Conservation (phyloP, 2,329 filamentous ascomycete genomes). For the Rosellinia necatrix region DNA sequence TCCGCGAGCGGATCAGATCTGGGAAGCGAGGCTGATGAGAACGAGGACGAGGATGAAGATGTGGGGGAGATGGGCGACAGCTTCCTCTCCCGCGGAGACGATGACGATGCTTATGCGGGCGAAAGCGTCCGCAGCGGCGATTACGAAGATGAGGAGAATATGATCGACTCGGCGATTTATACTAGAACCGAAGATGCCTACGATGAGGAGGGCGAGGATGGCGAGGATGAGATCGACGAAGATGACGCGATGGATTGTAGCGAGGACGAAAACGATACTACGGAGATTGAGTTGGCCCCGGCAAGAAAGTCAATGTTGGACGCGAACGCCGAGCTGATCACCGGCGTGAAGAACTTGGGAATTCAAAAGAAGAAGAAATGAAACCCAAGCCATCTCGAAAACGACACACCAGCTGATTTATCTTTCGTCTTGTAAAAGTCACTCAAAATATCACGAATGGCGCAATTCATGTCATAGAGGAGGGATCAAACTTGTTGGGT, state of each 20-base stretch:
- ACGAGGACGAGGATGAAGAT: slow-evolving; percentile 51
- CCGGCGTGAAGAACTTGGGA: slow-evolving; percentile 60
- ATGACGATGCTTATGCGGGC: slow-evolving; percentile 45
- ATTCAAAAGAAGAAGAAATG: slow-evolving; percentile 48
- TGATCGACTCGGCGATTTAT: slow-evolving; percentile 48
- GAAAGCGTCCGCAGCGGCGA: slow-evolving; percentile 51
- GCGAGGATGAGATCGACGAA: slow-evolving; percentile 34
- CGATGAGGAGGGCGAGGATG: slow-evolving; percentile 42
- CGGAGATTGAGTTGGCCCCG: slow-evolving; percentile 19
- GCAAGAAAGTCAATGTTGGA: slow-evolving; percentile 47
- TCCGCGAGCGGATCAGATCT: slow-evolving; percentile 69
- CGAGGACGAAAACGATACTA: slow-evolving; percentile 35
- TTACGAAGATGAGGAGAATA: slow-evolving; percentile 49
- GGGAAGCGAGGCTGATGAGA: slow-evolving; percentile 48
- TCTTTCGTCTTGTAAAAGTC: not conserved
- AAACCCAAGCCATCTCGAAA: not conserved
- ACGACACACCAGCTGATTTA: not conserved
- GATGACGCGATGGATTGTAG: slow-evolving; percentile 32
- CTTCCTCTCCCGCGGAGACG: slow-evolving; percentile 47
- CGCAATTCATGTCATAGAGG: not conserved
- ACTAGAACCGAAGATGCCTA: slow-evolving; percentile 45
- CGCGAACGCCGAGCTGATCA: slow-evolving; percentile 61
- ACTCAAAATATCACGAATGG: not conserved
- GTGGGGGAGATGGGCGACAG: slow-evolving; percentile 52
- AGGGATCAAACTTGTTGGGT: not conserved